Percentiles rank a stretch among this genome's conserved stretches.
Conservation (phyloP, 192 early-diverging fungal genomes). For the Podochytrium sp. region DNA sequence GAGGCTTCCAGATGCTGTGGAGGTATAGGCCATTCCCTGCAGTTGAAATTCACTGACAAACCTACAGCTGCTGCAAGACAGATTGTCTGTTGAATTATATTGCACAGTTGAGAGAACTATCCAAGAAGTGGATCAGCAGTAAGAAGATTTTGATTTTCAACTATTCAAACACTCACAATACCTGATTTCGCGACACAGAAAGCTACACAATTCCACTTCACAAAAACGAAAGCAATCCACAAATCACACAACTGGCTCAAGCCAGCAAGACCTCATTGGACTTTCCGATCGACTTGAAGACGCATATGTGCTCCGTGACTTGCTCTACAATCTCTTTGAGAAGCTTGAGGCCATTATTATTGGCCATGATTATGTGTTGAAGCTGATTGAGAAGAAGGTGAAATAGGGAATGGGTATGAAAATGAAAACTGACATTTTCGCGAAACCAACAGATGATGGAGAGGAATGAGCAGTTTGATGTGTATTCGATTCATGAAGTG, state of each 20-base stretch:
- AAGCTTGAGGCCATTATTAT: constrained; percentile 46
- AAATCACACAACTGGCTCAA: constrained; percentile 9
- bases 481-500: constrained; percentile 53
- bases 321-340: constrained; percentile 40
- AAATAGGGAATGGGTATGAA: neutral
- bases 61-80: constrained; percentile 39
- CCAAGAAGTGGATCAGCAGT: constrained; percentile 54
- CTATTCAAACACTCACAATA: neutral
- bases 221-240: neutral
- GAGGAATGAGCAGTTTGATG: no score
- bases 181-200: neutral
- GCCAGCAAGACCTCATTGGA: constrained; percentile 39
- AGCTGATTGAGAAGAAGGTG: constrained; percentile 22
- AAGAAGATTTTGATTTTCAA: neutral
- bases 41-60: neutral
- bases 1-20: constrained; percentile 48
- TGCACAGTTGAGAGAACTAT: constrained; percentile 58
- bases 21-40: constrained; percentile 34
- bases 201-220: neutral
- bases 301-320: constrained; percentile 29
- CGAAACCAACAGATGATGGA: no score
- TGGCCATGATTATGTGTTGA: constrained; percentile 41
- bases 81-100: constrained; percentile 51
- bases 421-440: no score
- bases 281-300: constrained; percentile 24